Base-by-base conservation (phyloP, 768 basidiomycete genomes). In the Megacollybia marginata region DNA sequence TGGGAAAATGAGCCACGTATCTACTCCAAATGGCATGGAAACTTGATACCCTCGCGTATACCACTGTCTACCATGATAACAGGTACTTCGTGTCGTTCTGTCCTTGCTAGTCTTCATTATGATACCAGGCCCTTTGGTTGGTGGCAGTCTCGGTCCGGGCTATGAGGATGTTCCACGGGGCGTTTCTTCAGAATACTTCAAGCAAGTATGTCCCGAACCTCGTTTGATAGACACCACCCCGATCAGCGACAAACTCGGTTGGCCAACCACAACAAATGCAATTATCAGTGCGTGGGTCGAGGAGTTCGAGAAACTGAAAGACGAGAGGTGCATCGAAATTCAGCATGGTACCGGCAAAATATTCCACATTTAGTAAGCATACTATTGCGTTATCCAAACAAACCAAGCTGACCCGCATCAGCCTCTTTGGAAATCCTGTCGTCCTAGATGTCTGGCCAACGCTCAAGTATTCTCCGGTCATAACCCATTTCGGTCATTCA, bases 401-500 rank as follows among this genome's bases (percentile, higher is more conserved):
- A 43, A n/a, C 13, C 18, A 38, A 15, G 18, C 8, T 15, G 8
- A 13, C 3, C 38, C 18, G 38, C 18, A 5, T 38, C 52, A 86
- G 85, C 68, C 52, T 81, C 28, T 78, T 84, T 42, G 75, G 74
- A 19, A 62, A 66, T 0, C 48, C 63, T 6, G 64, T 70, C 10
- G 59, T 79, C 5, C 69, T 79, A 15, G 67, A 69, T 28, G 52
- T 78, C 20, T 72, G 72, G 71, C 65, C 65, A 6, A 59, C 71
- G 5, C 61, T 81, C 2, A 69, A 72, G 8, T 49, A 58, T 1
- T 79, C 79, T 28, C 74, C 80, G 0, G 68, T 75, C 6, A 59
- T 86, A 8, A 72, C 68, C 5, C 54, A 74, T 32, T 82, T 80
- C 60, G 66, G 69, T 13, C 85, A 82, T 82, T 87, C 86, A 28